Base-by-base conservation (phyloP, 179 eudicot species). In the Beta corolliflora region DNA sequence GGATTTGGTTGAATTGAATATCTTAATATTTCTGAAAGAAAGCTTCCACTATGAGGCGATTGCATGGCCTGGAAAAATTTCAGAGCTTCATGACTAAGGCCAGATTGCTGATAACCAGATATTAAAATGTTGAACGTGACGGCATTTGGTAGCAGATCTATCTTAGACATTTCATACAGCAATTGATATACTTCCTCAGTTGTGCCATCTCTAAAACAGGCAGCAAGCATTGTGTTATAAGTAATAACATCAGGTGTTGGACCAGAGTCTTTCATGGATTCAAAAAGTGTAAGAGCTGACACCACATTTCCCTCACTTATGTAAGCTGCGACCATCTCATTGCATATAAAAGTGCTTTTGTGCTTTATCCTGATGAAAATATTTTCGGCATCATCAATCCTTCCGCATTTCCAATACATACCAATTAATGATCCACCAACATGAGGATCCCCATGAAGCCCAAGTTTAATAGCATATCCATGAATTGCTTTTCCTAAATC, bases 311-410 rank as follows among this genome's bases (percentile, higher is more conserved):
- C 89, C 45, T 81, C 89, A 63, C 85, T 82, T 31, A 66, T 77
- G 83, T 86, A 87, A 72, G 85, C 89, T 81, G 90, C 92, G 46
- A 90, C 82, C 89, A 91, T 90, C 84, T 85, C 90, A 64, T 90
- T 90, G 82, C 88, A 88, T 67, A 89, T 15, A 56, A 86, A 79
- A 68, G 84, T 82, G 70, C 80, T 89, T 74, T 86, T 90, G 70
- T 80, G 59, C 79, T 82, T 74, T 64, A 84, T 63, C 48, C 61
- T 77, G 63, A 3, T 25, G 63, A 92, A 90, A 54, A 88, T 78
- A 36, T 59, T 83, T 77, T 86, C 89, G 21, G 91, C 87, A 84
- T 25, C 65, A 77, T 87, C 88, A 66, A 48, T 76, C 69, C 83
- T 84, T 67, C 88, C 88, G 67, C 88, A 88, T 85, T 89, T 91